phyloP scores from a whole-genome alignment of 805 yeast species.

The Candida schatavii region DNA sequence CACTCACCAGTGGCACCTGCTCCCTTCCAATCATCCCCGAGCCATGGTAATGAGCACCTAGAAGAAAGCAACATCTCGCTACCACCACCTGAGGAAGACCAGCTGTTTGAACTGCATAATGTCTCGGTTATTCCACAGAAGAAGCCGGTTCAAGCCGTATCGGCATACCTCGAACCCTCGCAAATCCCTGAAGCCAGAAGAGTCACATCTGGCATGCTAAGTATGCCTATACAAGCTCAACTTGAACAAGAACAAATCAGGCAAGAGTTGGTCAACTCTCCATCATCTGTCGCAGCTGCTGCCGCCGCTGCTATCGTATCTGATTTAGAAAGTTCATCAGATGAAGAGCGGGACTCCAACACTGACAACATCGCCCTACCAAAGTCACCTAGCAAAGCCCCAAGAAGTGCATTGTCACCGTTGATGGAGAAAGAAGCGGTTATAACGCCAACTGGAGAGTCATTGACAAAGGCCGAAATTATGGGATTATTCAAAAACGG shows the following conservation, averaged over 20 bases:
- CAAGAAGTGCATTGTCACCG: not conserved
- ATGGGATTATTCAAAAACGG: constrained; percentile 22
- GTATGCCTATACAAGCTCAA: constrained; percentile 29
- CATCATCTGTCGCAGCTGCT: constrained; percentile 2
- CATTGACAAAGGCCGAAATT: constrained; percentile 17
- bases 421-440: constrained; percentile 1
- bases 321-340: constrained; percentile 3
- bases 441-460: too few relatives aligned
- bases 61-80: constrained; percentile 24
- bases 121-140: constrained; percentile 31
- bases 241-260: constrained; percentile 19
- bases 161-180: not conserved
- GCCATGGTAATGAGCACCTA: constrained; percentile 2
- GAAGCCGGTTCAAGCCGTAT: constrained; percentile 6
- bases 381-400: not conserved
- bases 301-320: not conserved
- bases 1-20: not conserved
- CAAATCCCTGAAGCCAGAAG: constrained; percentile 16
- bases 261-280: constrained; percentile 1
- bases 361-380: too few relatives aligned
- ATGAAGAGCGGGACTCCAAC: constrained; percentile 4
- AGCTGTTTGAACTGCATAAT: constrained; percentile 1
- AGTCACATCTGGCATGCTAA: constrained; percentile 43
- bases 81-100: constrained; percentile 32
- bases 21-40: not conserved